Base-by-base conservation (phyloP, 352 stramenopile species). In the Phytophthora pseudosyringae region DNA sequence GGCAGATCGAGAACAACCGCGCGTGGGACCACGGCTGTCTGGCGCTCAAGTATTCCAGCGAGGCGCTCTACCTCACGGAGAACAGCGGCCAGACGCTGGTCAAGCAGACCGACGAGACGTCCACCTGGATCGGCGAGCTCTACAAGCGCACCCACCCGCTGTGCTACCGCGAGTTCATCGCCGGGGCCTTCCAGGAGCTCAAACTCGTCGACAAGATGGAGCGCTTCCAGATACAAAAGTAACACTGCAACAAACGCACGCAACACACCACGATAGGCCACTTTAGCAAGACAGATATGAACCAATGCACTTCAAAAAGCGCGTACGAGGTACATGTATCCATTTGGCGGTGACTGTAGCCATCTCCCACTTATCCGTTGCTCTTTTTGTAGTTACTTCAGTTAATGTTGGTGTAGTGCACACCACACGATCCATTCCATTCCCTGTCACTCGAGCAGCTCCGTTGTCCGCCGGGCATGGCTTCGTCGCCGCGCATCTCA, bases 101-200 rank as follows among this genome's bases (percentile, higher is more conserved):
- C 8, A 63, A 50, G 25, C 80, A 88, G 49, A 66, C 76, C 15
- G 64, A 86, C 35, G 79, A 78, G n/a, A 53, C 71, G 6, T 45
- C 79, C 15, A 39, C n/a, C 11, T 90, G 81, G 81, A 29, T 90
- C 38, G 52, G 80, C 7, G 60, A 71, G n/a, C 45, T 77, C 21
- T 90, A 86, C 63, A 39, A 73, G 18, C 67, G 65, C 36, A 83
- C 69, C 12, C 80, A 90, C 45, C 81, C 79, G 1, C 64, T 67
- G 1, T 81, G 69, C 67, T 90, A 89, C 57, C 73, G 78, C 2
- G 75, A 88, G 0, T 64, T 86, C 40, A 86, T 90, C 49, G 36
- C 46, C 16, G 45, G 36, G 9, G 79, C 77, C 4, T 75, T 90
- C 29, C 48, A 83, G 15, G 71, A 75, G n/a, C 69, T 88, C 4